Evolutionary conservation across 148 eudicot species (phyloP).

Genomic region (Amaranthus hypochondriacus): DNA sequence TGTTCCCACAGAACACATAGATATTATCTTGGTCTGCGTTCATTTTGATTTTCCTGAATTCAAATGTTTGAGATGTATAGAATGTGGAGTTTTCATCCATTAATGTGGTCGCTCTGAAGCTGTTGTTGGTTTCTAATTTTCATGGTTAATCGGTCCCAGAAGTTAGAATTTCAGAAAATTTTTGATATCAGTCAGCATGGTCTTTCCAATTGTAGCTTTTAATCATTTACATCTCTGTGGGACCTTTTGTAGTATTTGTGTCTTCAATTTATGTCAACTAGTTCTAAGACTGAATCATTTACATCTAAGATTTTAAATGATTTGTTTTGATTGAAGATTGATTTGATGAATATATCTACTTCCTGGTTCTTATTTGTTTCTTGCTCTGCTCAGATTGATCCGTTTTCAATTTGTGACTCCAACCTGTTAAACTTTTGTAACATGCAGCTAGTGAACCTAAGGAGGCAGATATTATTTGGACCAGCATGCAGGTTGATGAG

Average conservation of each 20-base stretch:
- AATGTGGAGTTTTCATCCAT: not conserved
- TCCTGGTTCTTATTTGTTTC: slow-evolving; percentile 3
- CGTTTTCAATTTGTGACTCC: not conserved
- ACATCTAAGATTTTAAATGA: not conserved
- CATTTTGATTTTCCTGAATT: not conserved
- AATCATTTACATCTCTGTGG: not conserved
- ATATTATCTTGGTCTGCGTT: too few relatives aligned
- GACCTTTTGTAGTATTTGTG: not conserved
- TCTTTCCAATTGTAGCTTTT: not conserved
- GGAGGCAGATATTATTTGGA: slow-evolving; percentile 96
- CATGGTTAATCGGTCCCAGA: not conserved
- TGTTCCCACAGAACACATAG: too few relatives aligned
- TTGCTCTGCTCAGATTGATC: not conserved
- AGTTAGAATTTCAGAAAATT: not conserved
- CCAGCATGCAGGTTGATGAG: slow-evolving; percentile 89
- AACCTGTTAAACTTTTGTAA: not conserved
- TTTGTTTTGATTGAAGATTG: not conserved
- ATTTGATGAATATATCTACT: not conserved
- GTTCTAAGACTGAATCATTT: not conserved
- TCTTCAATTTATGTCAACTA: not conserved
- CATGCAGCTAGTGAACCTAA: slow-evolving; percentile 78
- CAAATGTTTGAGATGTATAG: not conserved
- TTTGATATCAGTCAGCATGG: not conserved
- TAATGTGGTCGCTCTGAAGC: not conserved
- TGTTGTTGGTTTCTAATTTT: not conserved